Evolutionary conservation across 495 filamentous ascomycete species (phyloP).

Genomic region (Cryomyces minteri): DNA sequence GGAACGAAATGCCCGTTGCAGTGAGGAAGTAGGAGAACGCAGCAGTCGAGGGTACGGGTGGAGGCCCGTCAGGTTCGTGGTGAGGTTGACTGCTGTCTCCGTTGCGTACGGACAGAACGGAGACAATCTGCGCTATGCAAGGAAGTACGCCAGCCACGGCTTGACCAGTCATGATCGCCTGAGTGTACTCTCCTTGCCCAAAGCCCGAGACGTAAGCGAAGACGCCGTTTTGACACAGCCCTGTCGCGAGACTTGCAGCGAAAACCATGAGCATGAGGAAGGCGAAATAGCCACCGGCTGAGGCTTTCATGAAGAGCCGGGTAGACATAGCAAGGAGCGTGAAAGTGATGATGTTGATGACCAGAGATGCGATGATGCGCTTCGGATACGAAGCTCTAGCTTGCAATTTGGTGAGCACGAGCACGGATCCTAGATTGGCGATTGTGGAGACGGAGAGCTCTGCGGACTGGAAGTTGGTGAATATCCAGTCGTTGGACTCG

Average conservation of each 20-base stretch:
- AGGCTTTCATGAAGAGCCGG: constrained; percentile 35
- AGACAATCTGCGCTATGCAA: constrained; percentile 66
- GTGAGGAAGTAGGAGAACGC: constrained; percentile 88
- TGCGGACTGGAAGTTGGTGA: constrained; percentile 66
- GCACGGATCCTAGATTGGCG: constrained; percentile 55
- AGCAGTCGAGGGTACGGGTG: constrained; percentile 35
- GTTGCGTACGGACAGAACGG: constrained; percentile 49
- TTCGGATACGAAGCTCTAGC: constrained; percentile 63
- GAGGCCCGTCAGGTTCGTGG: constrained; percentile 4
- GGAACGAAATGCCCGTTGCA: constrained; percentile 44
- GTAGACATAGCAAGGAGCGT: constrained; percentile 67
- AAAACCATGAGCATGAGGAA: constrained; percentile 80
- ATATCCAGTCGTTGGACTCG: constrained; percentile 44
- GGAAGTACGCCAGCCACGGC: constrained; percentile 84
- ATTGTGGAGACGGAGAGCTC: constrained; percentile 74
- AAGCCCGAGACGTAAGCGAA: constrained; percentile 85
- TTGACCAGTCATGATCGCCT: constrained; percentile 93
- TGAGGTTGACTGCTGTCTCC: constrained; percentile 9
- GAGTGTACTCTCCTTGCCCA: constrained; percentile 68
- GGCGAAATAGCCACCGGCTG: constrained; percentile 47
- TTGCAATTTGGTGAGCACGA: constrained; percentile 63
- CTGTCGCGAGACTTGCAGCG: constrained; percentile 54
- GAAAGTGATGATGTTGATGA: constrained; percentile 56
- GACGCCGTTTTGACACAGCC: constrained; percentile 80
- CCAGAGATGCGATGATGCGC: constrained; percentile 55